These are phyloP conservation scores for Neurospora sp. DNA, from an alignment of 2,329 filamentous ascomycete species.

Conservation along the genomic window DNA sequence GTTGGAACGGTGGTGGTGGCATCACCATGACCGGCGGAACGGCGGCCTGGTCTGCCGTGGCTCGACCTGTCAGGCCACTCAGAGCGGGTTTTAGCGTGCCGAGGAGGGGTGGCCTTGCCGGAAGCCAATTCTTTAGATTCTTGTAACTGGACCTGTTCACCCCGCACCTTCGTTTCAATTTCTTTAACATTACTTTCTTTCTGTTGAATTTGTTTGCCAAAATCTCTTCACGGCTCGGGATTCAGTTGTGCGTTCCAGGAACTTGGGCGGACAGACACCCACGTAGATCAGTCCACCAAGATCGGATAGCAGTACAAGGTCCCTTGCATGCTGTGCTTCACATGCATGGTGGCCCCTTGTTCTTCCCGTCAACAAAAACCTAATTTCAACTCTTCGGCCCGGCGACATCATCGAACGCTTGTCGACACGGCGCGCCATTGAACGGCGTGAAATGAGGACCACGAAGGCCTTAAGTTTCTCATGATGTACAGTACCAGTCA, in stretches of 20 bases:
- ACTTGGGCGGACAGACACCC: not conserved
- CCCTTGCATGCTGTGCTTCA: not conserved
- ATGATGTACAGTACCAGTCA: conserved; percentile 14
- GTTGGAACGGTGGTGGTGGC: not conserved
- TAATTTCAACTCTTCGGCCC: not conserved
- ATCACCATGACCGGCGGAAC: not conserved
- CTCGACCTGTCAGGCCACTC: not conserved
- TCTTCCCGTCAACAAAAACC: not conserved
- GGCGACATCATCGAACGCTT: not conserved
- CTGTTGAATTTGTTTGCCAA: not conserved
- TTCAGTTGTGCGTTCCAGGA: not conserved
- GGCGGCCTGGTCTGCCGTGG: not conserved
- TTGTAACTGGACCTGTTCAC: not conserved
- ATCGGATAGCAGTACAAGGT: not conserved
- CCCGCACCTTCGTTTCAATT: not conserved
- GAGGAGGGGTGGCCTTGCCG: not conserved
- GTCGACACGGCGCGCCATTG: not conserved
- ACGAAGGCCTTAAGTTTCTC: not conserved
- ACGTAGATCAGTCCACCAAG: not conserved
- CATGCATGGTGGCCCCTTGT: not conserved
- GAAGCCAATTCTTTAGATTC: not conserved
- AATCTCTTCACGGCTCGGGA: not conserved
- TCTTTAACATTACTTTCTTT: not conserved
- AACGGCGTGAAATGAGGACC: conserved; percentile 5
- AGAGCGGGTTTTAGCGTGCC: not conserved